phyloP scores from a whole-genome alignment of 768 basidiomycete species.

The Panaeolus cyanescens region DNA sequence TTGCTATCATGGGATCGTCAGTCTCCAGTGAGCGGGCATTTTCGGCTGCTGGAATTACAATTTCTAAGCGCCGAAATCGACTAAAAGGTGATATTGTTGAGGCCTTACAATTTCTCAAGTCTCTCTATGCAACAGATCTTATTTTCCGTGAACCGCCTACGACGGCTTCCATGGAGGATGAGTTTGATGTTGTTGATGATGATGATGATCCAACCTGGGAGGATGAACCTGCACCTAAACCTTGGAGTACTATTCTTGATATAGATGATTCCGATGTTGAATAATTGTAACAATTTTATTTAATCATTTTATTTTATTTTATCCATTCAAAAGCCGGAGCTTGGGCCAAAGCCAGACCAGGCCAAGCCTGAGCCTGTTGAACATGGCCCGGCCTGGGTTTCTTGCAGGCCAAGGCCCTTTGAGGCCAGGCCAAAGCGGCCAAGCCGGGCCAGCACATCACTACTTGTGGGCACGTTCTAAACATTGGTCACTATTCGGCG shows the following conservation, averaged over 20 bases:
- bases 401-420: too few species aligned
- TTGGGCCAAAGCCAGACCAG: slow-evolving; percentile 4
- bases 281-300: too few species aligned
- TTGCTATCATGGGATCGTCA: slow-evolving; percentile 39
- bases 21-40: slow-evolving; percentile 41
- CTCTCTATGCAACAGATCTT: slow-evolving; percentile 6
- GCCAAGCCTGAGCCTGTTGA: background rate
- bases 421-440: too few species aligned
- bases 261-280: background rate
- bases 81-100: slow-evolving; percentile 7
- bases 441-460: too few species aligned
- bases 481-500: too few species aligned
- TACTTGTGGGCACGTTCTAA: too few species aligned
- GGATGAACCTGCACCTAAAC: slow-evolving; percentile 1
- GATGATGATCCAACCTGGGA: slow-evolving; percentile 5
- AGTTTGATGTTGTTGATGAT: slow-evolving; percentile 8
- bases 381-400: background rate
- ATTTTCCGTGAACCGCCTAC: slow-evolving; percentile 7
- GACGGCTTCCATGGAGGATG: slow-evolving; percentile 6
- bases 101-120: slow-evolving; percentile 8
- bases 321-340: background rate
- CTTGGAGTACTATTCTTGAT: slow-evolving; percentile 7
- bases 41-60: slow-evolving; percentile 40
- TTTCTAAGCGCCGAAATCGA: slow-evolving; percentile 31
- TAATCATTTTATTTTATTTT: background rate